Conservation (phyloP, 257 asterid genomes). For the Scutellaria baicalensis region DNA sequence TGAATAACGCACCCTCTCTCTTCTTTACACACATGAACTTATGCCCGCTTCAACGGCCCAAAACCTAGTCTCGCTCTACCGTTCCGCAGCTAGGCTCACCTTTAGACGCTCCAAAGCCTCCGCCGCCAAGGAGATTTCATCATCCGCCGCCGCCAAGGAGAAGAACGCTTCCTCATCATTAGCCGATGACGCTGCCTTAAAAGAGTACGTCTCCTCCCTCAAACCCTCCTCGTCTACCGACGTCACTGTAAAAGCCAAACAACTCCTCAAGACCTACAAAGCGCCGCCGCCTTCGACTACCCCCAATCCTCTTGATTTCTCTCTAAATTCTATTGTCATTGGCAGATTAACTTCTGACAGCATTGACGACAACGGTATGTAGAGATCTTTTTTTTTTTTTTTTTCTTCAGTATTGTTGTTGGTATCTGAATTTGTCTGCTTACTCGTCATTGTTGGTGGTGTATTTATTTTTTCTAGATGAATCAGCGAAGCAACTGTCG, state of each 20-base stretch:
- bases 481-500: conserved; percentile 33
- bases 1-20: not conserved
- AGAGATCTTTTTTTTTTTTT: not conserved
- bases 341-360: conserved; percentile 34
- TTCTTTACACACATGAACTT: conserved; percentile 7
- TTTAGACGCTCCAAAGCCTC: conserved; percentile 16
- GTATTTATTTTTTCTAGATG: conserved; percentile 23
- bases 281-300: conserved; percentile 16
- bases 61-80: conserved; percentile 40
- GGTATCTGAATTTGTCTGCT: not conserved
- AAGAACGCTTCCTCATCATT: conserved; percentile 16
- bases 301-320: not conserved
- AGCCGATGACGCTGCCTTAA: conserved; percentile 29
- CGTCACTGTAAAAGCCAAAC: not conserved
- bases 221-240: conserved; percentile 18
- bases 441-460: not conserved
- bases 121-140: conserved; percentile 13
- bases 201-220: conserved; percentile 34
- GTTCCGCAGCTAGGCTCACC: conserved; percentile 30
- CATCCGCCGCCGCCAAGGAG: conserved; percentile 16
- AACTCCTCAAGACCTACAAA: conserved; percentile 24
- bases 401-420: not conserved
- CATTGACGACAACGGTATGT: conserved; percentile 33
- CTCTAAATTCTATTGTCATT: conserved; percentile 26
- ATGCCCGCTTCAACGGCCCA: conserved; percentile 42